Base-by-base conservation (phyloP, 78 protist species). In the Cavenderia fasciculata region DNA sequence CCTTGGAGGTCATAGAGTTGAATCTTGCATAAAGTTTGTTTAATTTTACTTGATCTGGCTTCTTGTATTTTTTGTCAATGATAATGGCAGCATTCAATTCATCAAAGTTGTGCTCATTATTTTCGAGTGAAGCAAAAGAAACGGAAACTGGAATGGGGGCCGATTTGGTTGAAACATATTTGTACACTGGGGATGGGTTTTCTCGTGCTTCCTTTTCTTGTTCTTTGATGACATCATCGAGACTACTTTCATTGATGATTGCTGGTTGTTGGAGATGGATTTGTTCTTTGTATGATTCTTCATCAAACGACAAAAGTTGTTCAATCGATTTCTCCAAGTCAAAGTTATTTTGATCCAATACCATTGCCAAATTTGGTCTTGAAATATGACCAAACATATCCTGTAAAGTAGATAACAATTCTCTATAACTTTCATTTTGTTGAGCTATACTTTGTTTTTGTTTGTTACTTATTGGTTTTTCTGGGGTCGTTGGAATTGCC, bases 181-280 rank as follows among this genome's bases (percentile, higher is more conserved):
- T 63, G 8, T 63, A 63, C 38, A 47, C 38, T 36, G 72, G 10
- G 4, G 43, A 27, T 36, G 47, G 29, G 5, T 63, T 27, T 12
- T 2, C 21, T 33, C 6, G 2, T 38, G 51, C 38, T 34, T 63
- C 38, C 4, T 16, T 47, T 4, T 63, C 19, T 63, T 63, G 72
- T n/a, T 63, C 72, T 21, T 63, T 63, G 29, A 63, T 63, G n/a
- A 63, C n/a, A 63, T 63, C 72, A 7, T 63, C 47, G 23, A 63
- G n/a, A n/a, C n/a, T n/a, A 38, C 19, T 38, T 63, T 3, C 21
- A 5, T 63, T 2, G n/a, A 34, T 43, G 25, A 8, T 63, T 25
- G 5, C 11, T 61, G 21, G 69, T 61, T 61, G 69, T 10, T 61
- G 10, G 11, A 27, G 7, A 12, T 61, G 69, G 8, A 49, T 57